Percentiles rank a stretch among this genome's conserved stretches.
Evolutionary conservation across 2,329 filamentous ascomycete species (phyloP).

Genomic region (Fusarium marasasianum): DNA sequence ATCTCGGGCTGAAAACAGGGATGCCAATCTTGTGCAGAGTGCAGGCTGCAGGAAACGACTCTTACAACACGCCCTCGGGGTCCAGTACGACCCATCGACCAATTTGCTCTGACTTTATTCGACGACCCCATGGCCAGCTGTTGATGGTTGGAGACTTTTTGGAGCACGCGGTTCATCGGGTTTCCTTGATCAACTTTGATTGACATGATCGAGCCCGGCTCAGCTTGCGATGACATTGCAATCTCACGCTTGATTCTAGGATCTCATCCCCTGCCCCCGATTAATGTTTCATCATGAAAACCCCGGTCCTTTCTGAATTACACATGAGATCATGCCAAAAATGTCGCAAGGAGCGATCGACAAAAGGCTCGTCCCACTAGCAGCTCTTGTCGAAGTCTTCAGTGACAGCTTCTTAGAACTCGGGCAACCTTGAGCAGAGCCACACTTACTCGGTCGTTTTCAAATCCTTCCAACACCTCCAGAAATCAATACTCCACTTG

Average conservation of each 20-base stretch:
- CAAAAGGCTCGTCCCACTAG: neutral
- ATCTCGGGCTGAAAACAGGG: constrained; percentile 45
- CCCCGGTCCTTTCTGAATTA: constrained; percentile 6
- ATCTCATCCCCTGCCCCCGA: constrained; percentile 9
- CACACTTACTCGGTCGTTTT: constrained; percentile 23
- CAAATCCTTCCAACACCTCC: constrained; percentile 30
- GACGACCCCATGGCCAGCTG: constrained; percentile 19
- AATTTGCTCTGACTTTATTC: constrained; percentile 27
- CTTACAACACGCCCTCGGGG: constrained; percentile 25
- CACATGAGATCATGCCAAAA: constrained; percentile 5
- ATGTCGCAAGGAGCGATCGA: constrained; percentile 3
- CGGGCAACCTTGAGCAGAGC: constrained; percentile 6
- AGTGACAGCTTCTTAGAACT: constrained; percentile 5
- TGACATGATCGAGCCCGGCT: constrained; percentile 31
- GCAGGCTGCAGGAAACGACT: constrained; percentile 29
- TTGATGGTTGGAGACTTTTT: constrained; percentile 21
- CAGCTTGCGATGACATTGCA: constrained; percentile 29
- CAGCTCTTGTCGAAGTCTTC: neutral
- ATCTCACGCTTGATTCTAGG: constrained; percentile 24
- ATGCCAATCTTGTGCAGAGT: constrained; percentile 37
- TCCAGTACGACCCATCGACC: constrained; percentile 24
- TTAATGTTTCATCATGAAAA: constrained; percentile 25
- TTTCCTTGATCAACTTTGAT: constrained; percentile 15
- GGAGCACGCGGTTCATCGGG: constrained; percentile 22
- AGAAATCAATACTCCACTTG: constrained; percentile 30